Evolutionary conservation across 2,329 filamentous ascomycete genomes (phyloP).

Genomic region (Acephala macrosclerotiorum): DNA sequence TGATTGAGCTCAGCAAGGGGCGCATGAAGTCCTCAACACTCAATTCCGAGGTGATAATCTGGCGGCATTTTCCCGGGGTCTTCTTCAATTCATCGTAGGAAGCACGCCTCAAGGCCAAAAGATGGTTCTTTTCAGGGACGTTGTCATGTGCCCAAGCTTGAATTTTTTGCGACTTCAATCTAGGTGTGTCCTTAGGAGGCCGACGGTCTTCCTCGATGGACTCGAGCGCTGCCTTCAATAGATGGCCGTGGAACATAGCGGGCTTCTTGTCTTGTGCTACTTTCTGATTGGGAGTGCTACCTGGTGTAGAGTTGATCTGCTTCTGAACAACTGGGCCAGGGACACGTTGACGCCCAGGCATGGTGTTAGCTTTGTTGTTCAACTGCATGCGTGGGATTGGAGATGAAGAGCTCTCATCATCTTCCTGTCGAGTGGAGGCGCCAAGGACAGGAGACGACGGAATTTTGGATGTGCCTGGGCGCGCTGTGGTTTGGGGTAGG

Average conservation of each 20-base stretch:
- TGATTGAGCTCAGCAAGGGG: neutral
- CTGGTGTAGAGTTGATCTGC: neutral
- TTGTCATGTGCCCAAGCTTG: neutral
- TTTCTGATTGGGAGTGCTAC: neutral
- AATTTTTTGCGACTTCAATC: neutral
- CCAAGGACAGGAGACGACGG: neutral
- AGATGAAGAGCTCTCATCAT: neutral
- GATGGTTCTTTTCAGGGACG: neutral
- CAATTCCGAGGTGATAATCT: constrained; percentile 8
- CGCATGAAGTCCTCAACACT: constrained; percentile 15
- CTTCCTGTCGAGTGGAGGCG: neutral
- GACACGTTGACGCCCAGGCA: neutral
- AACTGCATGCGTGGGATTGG: neutral
- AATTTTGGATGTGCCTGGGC: neutral
- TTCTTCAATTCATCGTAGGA: neutral
- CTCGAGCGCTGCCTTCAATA: neutral
- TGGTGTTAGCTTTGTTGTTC: neutral
- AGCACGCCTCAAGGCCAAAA: neutral
- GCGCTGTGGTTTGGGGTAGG: too few relatives aligned
- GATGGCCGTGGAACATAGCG: too few relatives aligned
- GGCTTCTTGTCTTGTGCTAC: neutral
- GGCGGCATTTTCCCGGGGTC: neutral
- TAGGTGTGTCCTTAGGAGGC: neutral
- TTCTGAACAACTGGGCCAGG: neutral
- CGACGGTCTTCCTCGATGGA: neutral